A percentile compares a stretch with the other conserved stretches of the same genome.
Conservation (phyloP, 1,284 basidiomycete genomes). For the Pulchroboletus neoregius region DNA sequence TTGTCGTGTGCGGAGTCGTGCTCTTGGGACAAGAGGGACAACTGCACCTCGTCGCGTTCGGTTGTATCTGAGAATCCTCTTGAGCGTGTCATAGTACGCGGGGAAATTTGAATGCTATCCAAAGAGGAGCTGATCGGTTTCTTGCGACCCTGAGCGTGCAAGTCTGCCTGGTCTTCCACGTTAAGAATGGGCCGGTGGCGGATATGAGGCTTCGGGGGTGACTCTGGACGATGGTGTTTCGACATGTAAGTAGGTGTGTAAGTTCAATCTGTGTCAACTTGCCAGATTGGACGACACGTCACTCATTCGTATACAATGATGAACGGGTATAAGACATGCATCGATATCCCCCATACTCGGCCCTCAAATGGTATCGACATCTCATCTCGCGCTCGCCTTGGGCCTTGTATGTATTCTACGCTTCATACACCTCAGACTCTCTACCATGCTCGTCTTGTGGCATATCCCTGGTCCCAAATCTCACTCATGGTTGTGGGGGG, state of each 20-base stretch:
- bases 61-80: slow-evolving; percentile 35
- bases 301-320: not conserved
- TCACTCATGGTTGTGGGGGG: slow-evolving; percentile 52
- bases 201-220: slow-evolving; percentile 24
- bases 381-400: slow-evolving; percentile 13
- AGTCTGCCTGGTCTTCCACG: slow-evolving; percentile 37
- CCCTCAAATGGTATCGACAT: slow-evolving; percentile 16
- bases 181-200: slow-evolving; percentile 29
- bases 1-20: slow-evolving; percentile 47
- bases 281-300: slow-evolving; percentile 15
- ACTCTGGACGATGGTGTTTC: slow-evolving; percentile 27
- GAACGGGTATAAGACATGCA: slow-evolving; percentile 15
- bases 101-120: slow-evolving; percentile 60
- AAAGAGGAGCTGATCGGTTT: slow-evolving; percentile 48
- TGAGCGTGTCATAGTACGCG: slow-evolving; percentile 48
- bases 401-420: slow-evolving; percentile 20
- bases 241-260: slow-evolving; percentile 25
- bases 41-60: slow-evolving; percentile 55
- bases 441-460: slow-evolving; percentile 33
- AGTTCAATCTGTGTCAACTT: slow-evolving; percentile 6
- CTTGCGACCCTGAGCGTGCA: slow-evolving; percentile 30
- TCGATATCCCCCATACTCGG: not conserved
- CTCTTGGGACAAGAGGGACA: slow-evolving; percentile 54
- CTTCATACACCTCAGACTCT: slow-evolving; percentile 24
- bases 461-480: slow-evolving; percentile 46